These are phyloP conservation scores for Colletotrichum trifolii DNA, from an alignment of 2,329 filamentous ascomycete genomes.

Conservation along the genomic window DNA sequence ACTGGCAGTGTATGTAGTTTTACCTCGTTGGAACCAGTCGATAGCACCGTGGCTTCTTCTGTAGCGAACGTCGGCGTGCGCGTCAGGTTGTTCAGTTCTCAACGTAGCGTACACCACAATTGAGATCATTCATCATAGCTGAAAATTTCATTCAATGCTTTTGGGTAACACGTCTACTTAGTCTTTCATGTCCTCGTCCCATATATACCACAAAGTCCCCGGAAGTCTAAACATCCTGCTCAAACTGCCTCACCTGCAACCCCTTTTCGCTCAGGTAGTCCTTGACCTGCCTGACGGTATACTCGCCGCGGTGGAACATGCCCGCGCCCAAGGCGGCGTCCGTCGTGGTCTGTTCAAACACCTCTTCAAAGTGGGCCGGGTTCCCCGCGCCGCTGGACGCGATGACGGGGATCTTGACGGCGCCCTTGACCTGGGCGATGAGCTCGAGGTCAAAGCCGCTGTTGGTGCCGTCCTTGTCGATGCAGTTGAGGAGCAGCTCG, in stretches of 20 bases:
- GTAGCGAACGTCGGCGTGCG: conserved; percentile 19
- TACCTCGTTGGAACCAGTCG: background rate
- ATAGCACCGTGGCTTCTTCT: too few species aligned
- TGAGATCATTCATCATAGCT: background rate
- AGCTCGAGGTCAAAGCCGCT: conserved; percentile 95
- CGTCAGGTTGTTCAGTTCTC: conserved; percentile 15
- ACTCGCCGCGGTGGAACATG: conserved; percentile 97
- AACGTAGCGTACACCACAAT: conserved; percentile 10
- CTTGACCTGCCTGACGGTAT: conserved; percentile 94
- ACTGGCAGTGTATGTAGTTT: background rate
- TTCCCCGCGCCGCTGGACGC: conserved; percentile 92
- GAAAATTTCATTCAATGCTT: background rate
- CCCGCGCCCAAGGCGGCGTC: conserved; percentile 95
- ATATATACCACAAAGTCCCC: background rate
- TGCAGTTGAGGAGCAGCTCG: conserved; percentile 96
- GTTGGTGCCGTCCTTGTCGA: conserved; percentile 96
- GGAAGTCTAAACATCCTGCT: conserved; percentile 59
- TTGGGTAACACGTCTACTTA: background rate
- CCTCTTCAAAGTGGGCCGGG: conserved; percentile 88
- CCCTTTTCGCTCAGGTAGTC: conserved; percentile 78
- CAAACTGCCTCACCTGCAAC: conserved; percentile 82
- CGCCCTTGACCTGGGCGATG: conserved; percentile 86
- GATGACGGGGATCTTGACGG: conserved; percentile 92
- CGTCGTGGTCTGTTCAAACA: conserved; percentile 85
- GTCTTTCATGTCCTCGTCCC: conserved; percentile 3